A percentile compares a stretch with the other conserved stretches of the same genome.
Conservation (phyloP, 2,329 filamentous ascomycete species). For the Penicillium sp. region DNA sequence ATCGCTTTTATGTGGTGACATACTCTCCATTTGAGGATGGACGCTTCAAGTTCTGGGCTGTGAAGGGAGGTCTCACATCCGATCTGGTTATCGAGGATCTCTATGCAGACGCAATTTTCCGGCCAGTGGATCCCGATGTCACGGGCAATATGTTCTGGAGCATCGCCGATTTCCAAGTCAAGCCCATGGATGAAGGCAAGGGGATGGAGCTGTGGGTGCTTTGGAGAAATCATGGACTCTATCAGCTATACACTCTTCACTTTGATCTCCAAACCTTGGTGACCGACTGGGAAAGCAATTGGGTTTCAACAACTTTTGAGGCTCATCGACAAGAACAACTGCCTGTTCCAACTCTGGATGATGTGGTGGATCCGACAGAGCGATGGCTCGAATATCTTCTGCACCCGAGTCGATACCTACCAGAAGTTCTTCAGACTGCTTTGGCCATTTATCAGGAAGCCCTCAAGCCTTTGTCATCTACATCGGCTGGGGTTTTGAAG, state of each 20-base stretch:
- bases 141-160: slow-evolving; percentile 77
- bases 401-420: slow-evolving; percentile 78
- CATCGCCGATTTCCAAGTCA: slow-evolving; percentile 71
- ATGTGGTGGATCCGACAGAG: slow-evolving; percentile 71
- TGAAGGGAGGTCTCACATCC: slow-evolving; percentile 61
- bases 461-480: slow-evolving; percentile 41
- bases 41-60: slow-evolving; percentile 92
- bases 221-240: slow-evolving; percentile 82
- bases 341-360: slow-evolving; percentile 61
- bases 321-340: slow-evolving; percentile 53
- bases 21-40: slow-evolving; percentile 86
- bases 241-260: slow-evolving; percentile 70
- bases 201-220: slow-evolving; percentile 69
- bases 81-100: slow-evolving; percentile 67
- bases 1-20: slow-evolving; percentile 67
- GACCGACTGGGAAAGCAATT: slow-evolving; percentile 65
- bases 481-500: slow-evolving; percentile 43
- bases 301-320: slow-evolving; percentile 69
- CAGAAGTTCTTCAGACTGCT: slow-evolving; percentile 77
- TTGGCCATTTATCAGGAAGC: slow-evolving; percentile 77
- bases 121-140: slow-evolving; percentile 62
- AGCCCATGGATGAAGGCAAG: slow-evolving; percentile 54
- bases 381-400: slow-evolving; percentile 86
- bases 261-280: slow-evolving; percentile 67
- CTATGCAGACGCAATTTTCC: slow-evolving; percentile 63